Base-by-base conservation (phyloP, 495 filamentous ascomycete species). In the Penicillium paxilli region DNA sequence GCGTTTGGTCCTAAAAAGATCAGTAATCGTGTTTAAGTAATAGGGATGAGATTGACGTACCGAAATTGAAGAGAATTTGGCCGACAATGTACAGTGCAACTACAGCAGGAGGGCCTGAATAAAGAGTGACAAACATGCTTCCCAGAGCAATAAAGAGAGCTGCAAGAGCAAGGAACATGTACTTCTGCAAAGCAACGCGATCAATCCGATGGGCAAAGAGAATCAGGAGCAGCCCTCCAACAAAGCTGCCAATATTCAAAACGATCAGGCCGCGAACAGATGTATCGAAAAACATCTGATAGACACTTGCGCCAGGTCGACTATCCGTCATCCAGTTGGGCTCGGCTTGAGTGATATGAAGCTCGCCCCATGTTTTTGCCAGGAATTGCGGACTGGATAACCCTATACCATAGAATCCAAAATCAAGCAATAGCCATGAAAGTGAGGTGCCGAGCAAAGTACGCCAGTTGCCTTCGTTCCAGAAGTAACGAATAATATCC, bases 11-110 rank as follows among this genome's bases (percentile, higher is more conserved):
- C 74, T 72, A 46, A 9, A 12, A n/a, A 35, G 23, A 25, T 51
- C 22, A 42, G 49, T 68, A 51, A 60, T 32, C 25, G 33, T 21
- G 14, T 12, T 48, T 21, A 23, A 38, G 30, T 32, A 12, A 32
- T 32, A 9, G 3, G 40, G 10, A 46, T 23, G 24, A 42, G 8
- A 23, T 24, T 25, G 16, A 56, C 51, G 23, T 64, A 66, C 84
- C 84, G 22, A 87, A 75, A 55, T 87, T 86, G 68, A 87, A 88
- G n/a, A 87, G 55, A 0, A 83, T 60, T 62, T 88, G 81, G 17
- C 78, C 80, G 19, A 88, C 38, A 20, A 82, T 74, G 53, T 86
- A 87, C 2, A 89, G 58, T 0, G 72, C 66, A 7, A 88, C 77
- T 9, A 77, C 78, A 4, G 75, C 63, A 0, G 73, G 67, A 42